Evolutionary conservation across 2,329 filamentous ascomycete genomes (phyloP).

Genomic region (Fusarium continuum): DNA sequence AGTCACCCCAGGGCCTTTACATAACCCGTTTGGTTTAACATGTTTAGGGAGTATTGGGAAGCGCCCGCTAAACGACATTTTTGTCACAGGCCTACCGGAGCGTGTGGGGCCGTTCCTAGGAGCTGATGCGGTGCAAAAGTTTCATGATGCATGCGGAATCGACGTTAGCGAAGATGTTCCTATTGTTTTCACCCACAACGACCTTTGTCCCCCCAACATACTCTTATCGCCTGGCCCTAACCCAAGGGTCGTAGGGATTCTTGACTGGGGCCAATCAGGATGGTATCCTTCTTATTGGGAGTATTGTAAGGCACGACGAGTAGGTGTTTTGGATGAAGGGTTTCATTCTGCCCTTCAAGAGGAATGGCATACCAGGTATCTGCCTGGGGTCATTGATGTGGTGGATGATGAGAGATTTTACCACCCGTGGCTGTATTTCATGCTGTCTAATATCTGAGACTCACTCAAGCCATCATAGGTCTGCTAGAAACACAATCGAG

Average conservation of each 20-base stretch:
- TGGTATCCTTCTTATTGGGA: slow-evolving; percentile 50
- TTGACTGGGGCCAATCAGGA: slow-evolving; percentile 47
- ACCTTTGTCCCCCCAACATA: slow-evolving; percentile 42
- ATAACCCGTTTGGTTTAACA: slow-evolving; percentile 14
- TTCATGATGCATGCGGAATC: slow-evolving; percentile 46
- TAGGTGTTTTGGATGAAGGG: slow-evolving; percentile 30
- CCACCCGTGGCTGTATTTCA: slow-evolving; percentile 48
- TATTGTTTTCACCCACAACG: slow-evolving; percentile 42
- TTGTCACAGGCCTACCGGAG: slow-evolving; percentile 34
- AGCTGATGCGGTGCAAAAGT: slow-evolving; percentile 42
- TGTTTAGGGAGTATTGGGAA: slow-evolving; percentile 43
- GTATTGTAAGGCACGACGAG: slow-evolving; percentile 43
- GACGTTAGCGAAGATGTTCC: slow-evolving; percentile 38
- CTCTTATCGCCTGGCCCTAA: slow-evolving; percentile 28
- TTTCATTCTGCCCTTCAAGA: slow-evolving; percentile 39
- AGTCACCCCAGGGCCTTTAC: too few relatives aligned
- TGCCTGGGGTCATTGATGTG: slow-evolving; percentile 45
- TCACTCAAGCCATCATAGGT: too few relatives aligned
- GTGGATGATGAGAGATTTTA: slow-evolving; percentile 47
- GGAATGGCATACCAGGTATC: slow-evolving; percentile 46
- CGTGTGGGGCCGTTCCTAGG: slow-evolving; percentile 45
- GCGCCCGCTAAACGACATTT: slow-evolving; percentile 46
- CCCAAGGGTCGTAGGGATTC: slow-evolving; percentile 34
- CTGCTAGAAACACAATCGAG: too few relatives aligned
- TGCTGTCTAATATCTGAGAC: slow-evolving; percentile 5